These are phyloP conservation scores for Colletotrichum tabaci DNA, from an alignment of 2,329 filamentous ascomycete species.

Conservation along the genomic window DNA sequence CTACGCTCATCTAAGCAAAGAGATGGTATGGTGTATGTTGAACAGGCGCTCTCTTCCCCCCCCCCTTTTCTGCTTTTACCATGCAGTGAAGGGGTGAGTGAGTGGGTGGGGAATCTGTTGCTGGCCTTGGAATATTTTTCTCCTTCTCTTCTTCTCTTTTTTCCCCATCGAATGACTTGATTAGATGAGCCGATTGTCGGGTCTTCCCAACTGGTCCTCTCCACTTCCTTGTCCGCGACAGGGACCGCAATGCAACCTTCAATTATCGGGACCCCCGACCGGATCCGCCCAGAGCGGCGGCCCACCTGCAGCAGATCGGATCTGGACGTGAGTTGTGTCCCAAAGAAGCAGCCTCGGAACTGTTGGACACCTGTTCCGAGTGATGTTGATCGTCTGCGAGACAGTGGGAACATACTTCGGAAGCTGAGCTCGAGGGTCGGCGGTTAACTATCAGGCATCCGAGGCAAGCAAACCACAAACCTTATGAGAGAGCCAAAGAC, in stretches of 20 bases:
- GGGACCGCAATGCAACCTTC: slow-evolving; percentile 19
- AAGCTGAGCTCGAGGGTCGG: too few species aligned
- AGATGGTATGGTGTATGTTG: slow-evolving; percentile 23
- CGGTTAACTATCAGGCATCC: background rate
- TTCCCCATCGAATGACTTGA: slow-evolving; percentile 18
- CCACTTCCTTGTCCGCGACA: slow-evolving; percentile 22
- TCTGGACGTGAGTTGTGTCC: background rate
- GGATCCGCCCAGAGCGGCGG: slow-evolving; percentile 14
- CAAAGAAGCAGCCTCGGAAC: background rate
- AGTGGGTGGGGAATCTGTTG: slow-evolving; percentile 15
- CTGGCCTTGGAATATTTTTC: background rate
- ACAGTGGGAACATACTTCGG: too few species aligned
- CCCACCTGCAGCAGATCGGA: slow-evolving; percentile 23
- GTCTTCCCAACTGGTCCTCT: background rate
- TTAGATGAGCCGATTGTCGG: slow-evolving; percentile 26
- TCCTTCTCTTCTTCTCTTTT: background rate
- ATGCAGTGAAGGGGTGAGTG: background rate
- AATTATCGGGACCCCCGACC: slow-evolving; percentile 27
- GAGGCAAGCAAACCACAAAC: too few species aligned
- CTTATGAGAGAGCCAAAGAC: too few species aligned
- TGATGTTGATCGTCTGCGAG: background rate
- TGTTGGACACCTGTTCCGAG: background rate
- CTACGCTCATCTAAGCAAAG: slow-evolving; percentile 34
- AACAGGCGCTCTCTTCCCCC: background rate
- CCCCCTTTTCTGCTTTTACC: slow-evolving; percentile 11